These are phyloP conservation scores for Wallemia mellicola DNA, from an alignment of 1,284 basidiomycete genomes.

Conservation along the genomic window DNA sequence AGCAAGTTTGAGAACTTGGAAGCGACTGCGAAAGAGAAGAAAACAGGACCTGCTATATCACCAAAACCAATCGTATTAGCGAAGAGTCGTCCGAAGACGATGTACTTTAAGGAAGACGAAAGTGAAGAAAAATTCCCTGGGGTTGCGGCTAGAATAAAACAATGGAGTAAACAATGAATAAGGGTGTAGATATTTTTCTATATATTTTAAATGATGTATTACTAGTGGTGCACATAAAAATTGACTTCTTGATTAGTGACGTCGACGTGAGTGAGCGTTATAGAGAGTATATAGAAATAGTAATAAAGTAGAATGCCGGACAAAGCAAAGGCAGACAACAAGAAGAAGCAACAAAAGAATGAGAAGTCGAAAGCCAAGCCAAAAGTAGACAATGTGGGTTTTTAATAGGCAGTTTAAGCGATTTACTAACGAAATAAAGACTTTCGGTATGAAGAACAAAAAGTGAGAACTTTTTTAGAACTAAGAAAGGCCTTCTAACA, in stretches of 20 bases:
- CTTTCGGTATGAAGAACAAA: slow-evolving; percentile 80
- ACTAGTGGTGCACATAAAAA: neutral
- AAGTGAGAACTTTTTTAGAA: slow-evolving; percentile 1
- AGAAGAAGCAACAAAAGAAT: slow-evolving; percentile 24
- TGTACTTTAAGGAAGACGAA: neutral
- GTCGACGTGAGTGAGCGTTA: neutral
- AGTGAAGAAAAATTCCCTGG: neutral
- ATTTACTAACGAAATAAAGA: slow-evolving; percentile 19
- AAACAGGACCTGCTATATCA: neutral
- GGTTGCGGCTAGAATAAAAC: neutral
- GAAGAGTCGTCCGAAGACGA: neutral
- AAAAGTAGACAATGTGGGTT: slow-evolving; percentile 39
- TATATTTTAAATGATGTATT: no score
- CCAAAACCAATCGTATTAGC: neutral
- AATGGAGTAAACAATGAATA: neutral
- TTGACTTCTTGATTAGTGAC: neutral
- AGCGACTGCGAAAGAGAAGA: neutral
- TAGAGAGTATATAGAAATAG: no score
- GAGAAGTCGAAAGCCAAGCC: slow-evolving; percentile 22
- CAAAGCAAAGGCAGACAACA: slow-evolving; percentile 18
- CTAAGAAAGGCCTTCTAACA: slow-evolving; percentile 3
- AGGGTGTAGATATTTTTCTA: no score
- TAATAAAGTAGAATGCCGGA: slow-evolving; percentile 23
- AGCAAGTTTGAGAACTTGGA: no score
- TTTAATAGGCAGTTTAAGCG: slow-evolving; percentile 1